Evolutionary conservation across 805 yeast genomes (phyloP).

Genomic region (Lachancea sp.): DNA sequence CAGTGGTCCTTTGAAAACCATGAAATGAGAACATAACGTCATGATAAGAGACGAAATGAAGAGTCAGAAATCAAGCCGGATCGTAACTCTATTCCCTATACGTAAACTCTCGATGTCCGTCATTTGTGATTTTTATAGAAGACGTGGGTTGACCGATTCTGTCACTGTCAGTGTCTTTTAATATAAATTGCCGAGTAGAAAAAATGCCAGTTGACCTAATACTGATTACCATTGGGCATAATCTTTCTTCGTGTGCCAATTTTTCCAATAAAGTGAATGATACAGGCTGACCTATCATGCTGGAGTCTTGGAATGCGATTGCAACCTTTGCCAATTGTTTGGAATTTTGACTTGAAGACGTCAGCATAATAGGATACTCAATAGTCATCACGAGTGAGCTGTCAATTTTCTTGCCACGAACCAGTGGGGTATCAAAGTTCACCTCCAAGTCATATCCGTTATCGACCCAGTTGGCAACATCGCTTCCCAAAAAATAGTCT

Average conservation of each 20-base stretch:
- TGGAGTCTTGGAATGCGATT: conserved; percentile 14
- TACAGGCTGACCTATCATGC: conserved; percentile 1
- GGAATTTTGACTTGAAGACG: conserved; percentile 10
- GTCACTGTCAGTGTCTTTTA: conserved; percentile 18
- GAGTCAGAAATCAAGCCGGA: too few relatives aligned
- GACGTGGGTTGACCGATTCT: conserved; percentile 16
- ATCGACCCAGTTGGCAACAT: conserved; percentile 13
- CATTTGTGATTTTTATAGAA: conserved; percentile 12
- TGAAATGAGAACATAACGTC: too few relatives aligned
- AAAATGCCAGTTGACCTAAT: conserved; percentile 12
- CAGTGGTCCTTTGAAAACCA: not conserved
- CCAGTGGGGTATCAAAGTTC: conserved; percentile 9
- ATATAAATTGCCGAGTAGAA: conserved; percentile 16
- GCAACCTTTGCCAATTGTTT: conserved; percentile 17
- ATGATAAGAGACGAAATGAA: too few relatives aligned
- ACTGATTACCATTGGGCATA: conserved; percentile 19
- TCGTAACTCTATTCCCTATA: conserved; percentile 5
- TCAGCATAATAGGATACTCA: conserved; percentile 16
- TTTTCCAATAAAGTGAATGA: conserved; percentile 4
- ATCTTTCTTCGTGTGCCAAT: conserved; percentile 2
- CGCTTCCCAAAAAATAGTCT: conserved; percentile 16
- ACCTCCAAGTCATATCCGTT: conserved; percentile 15
- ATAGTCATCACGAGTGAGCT: conserved; percentile 13
- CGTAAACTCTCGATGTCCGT: conserved; percentile 25
- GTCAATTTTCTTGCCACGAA: conserved; percentile 12